phyloP scores from a whole-genome alignment of 306 rosid genomes.

The Cicer chorassanicum region DNA sequence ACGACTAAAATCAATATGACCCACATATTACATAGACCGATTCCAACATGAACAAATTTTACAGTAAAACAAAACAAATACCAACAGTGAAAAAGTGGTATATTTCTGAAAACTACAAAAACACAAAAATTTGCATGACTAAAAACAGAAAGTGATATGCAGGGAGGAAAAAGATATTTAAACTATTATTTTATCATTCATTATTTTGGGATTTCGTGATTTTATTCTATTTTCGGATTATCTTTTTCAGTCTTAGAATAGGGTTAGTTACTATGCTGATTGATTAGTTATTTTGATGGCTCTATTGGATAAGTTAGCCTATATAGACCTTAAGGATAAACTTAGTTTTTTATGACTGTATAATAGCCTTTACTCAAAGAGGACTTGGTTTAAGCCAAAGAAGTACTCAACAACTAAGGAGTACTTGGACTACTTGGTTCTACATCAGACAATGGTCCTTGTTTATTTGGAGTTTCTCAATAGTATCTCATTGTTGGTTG shows the following conservation, averaged over 20 bases:
- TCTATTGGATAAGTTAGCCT: background rate
- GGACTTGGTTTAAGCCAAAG: background rate
- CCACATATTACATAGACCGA: background rate
- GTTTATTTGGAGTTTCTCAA: constrained; percentile 2
- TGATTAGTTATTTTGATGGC: background rate
- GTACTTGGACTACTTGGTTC: background rate
- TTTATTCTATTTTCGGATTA: constrained; percentile 18
- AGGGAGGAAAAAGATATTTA: background rate
- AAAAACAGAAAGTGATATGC: no score
- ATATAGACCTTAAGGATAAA: background rate
- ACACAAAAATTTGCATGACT: no score
- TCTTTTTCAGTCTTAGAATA: constrained; percentile 16
- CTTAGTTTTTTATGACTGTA: background rate
- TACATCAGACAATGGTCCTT: background rate
- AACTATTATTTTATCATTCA: background rate
- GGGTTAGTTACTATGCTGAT: background rate
- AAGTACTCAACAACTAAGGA: background rate
- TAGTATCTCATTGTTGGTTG: constrained; percentile 5
- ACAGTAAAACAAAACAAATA: background rate
- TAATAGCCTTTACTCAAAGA: background rate
- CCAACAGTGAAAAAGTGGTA: background rate
- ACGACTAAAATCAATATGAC: constrained; percentile 5
- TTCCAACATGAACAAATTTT: no score
- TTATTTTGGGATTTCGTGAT: background rate
- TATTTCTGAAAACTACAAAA: background rate